Percentiles rank a stretch among this genome's conserved stretches.
phyloP scores from a whole-genome alignment of 2,329 filamentous ascomycete genomes.

The Claviceps lovelessii region DNA sequence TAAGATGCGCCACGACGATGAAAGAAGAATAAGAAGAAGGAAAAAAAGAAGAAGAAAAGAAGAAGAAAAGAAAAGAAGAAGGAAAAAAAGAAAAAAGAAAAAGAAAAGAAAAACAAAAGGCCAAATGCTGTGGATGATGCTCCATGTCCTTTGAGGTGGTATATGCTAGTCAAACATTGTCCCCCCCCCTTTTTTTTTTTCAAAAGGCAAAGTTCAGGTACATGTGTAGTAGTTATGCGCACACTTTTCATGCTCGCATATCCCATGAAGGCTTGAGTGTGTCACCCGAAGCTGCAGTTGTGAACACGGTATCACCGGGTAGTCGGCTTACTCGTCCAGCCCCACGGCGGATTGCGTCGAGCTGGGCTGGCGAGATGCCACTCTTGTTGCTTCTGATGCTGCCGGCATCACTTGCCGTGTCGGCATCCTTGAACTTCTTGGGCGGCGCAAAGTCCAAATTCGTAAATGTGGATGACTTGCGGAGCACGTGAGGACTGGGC shows the following conservation, averaged over 20 bases:
- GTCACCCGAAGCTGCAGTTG: slow-evolving; percentile 49
- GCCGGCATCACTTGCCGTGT: slow-evolving; percentile 49
- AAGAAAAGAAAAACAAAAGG: slow-evolving; percentile 4
- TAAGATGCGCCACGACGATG: slow-evolving; percentile 6
- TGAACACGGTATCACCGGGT: slow-evolving; percentile 69
- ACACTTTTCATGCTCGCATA: slow-evolving; percentile 29
- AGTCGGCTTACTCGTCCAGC: slow-evolving; percentile 78
- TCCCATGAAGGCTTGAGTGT: slow-evolving; percentile 46
- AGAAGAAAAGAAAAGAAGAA: not conserved
- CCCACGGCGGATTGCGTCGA: slow-evolving; percentile 61
- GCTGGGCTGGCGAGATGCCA: slow-evolving; percentile 58
- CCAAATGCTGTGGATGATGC: slow-evolving; percentile 1
- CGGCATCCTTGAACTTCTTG: slow-evolving; percentile 52
- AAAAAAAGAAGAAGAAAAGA: not conserved
- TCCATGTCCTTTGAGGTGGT: not conserved
- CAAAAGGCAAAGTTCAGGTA: not conserved
- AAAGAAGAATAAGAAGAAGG: not conserved
- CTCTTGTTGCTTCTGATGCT: slow-evolving; percentile 51
- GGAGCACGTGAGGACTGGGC: slow-evolving; percentile 72
- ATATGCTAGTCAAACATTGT: not conserved
- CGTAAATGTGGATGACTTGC: slow-evolving; percentile 67
- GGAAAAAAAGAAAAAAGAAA: not conserved
- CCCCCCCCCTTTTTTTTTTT: not conserved
- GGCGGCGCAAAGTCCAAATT: slow-evolving; percentile 69
- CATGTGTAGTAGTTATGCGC: not conserved